Base-by-base conservation (phyloP, 2,329 filamentous ascomycete genomes). In the Claviceps capensis region DNA sequence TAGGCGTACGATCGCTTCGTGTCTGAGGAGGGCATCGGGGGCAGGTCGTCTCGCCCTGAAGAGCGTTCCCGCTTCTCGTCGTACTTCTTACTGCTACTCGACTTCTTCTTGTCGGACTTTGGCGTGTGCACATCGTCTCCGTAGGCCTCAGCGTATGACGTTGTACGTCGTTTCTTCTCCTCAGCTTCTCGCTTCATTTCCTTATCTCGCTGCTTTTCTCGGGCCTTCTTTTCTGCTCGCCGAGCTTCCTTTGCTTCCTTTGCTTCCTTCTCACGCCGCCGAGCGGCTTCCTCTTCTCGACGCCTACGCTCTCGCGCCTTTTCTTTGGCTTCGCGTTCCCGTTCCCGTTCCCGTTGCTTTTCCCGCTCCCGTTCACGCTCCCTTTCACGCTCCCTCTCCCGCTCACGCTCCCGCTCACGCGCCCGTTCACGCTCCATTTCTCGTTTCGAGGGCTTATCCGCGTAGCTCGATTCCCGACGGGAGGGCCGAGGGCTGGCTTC, bases 381-480 rank as follows among this genome's bases (percentile, higher is more conserved):
- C 38, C 50, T 54, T 9, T 57, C 55, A 1, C 55, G 50, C 3
- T 58, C 54, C 17, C 66, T 57, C n/a, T 59, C 55, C 42, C 52
- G 55, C 7, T 57, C 55, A 1, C 54, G 50, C 5, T 58, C 54
- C n/a, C 66, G 58, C 17, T 59, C 55, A 40, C 52, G 55, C 9
- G 57, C 55, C 2, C 55, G 50, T 7, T 58, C 54, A 22, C 66
- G 58, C 48, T 71, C 70, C 47, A 65, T 65, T 22, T 73, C 72
- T 45, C 67, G 69, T 55, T 69, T 72, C 2, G 69, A 68, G 3
- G 70, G 61, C 57, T 71, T 70, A 49, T 76, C 72, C 38, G 66
- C 66, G 51, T 76, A 77, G 52, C 72, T 75, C 2, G 72, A 61
- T 5, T 75, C 65, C 17, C 76, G 75, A 47, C 74, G 70, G 5